Percentiles rank a stretch among this genome's conserved stretches.
Evolutionary conservation across 1,139 yeast species (phyloP).

Genomic region (Saccharomyces uvarum): DNA sequence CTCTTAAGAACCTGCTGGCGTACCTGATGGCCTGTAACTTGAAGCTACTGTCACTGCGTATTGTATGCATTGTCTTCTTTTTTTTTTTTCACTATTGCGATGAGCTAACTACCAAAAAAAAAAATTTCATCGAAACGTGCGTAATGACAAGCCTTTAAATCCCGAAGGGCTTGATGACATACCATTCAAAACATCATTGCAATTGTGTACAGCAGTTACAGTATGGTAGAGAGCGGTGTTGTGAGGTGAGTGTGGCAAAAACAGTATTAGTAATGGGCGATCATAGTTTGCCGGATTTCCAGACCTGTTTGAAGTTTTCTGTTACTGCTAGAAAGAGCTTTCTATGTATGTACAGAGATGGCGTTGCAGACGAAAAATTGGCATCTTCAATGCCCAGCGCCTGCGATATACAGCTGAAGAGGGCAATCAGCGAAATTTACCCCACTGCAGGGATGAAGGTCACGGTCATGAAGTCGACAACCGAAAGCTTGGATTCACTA

Average conservation of each 20-base stretch:
- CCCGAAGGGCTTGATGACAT: not conserved
- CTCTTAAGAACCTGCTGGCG: not conserved
- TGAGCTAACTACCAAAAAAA: not conserved
- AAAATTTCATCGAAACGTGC: not conserved
- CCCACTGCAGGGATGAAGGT: not conserved
- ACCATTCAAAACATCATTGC: not conserved
- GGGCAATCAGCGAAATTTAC: not conserved
- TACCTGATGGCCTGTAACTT: not conserved
- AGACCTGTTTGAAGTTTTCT: constrained; percentile 15
- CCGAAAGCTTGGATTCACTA: not conserved
- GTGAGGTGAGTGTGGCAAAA: not conserved
- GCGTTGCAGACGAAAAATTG: not conserved
- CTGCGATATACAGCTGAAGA: not conserved
- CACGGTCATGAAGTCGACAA: not conserved
- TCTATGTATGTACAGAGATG: constrained; percentile 8
- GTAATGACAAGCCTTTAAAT: not conserved
- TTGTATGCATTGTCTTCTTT: not conserved
- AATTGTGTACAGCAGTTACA: not conserved
- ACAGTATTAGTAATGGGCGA: not conserved
- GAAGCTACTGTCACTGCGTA: not conserved
- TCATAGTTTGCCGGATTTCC: constrained; percentile 14
- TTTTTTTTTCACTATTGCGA: not conserved
- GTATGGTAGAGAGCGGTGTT: not conserved
- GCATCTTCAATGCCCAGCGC: not conserved
- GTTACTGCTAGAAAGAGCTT: constrained; percentile 17